These are phyloP conservation scores for Smittium culicis DNA, from an alignment of 371 early-diverging fungal genomes.

Conservation along the genomic window DNA sequence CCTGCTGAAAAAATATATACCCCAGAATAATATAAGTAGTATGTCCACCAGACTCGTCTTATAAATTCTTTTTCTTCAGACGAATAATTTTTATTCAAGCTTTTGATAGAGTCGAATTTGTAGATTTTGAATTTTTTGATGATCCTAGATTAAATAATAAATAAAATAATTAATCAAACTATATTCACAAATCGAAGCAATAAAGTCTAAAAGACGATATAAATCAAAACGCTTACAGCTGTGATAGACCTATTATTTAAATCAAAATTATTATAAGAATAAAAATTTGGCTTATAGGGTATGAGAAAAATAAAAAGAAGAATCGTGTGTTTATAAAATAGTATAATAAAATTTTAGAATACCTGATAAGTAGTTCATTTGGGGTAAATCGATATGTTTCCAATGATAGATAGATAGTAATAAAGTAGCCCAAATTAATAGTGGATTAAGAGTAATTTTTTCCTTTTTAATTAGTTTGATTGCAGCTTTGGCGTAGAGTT, in stretches of 20 bases:
- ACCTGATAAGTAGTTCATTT: not conserved
- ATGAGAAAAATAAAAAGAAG: too few species aligned
- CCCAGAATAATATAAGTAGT: not conserved
- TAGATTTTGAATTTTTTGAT: not conserved
- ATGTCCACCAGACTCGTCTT: not conserved
- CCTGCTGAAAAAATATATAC: not conserved
- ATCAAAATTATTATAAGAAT: not conserved
- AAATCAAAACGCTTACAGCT: not conserved
- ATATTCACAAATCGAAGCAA: too few species aligned
- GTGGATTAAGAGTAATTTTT: not conserved
- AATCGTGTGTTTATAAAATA: not conserved
- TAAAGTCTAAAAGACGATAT: not conserved
- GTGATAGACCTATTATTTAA: not conserved
- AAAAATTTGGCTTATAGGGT: not conserved
- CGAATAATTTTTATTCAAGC: not conserved
- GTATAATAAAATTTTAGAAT: not conserved
- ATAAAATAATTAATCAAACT: too few species aligned
- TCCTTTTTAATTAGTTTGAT: not conserved
- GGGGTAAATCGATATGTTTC: not conserved
- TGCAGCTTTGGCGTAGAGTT: not conserved
- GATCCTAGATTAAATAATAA: not conserved
- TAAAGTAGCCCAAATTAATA: not conserved
- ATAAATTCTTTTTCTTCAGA: not conserved
- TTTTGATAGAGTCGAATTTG: not conserved
- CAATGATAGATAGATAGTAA: not conserved